Evolutionary conservation across 2,329 filamentous ascomycete genomes (phyloP).

Genomic region (Clonostachys sp.): DNA sequence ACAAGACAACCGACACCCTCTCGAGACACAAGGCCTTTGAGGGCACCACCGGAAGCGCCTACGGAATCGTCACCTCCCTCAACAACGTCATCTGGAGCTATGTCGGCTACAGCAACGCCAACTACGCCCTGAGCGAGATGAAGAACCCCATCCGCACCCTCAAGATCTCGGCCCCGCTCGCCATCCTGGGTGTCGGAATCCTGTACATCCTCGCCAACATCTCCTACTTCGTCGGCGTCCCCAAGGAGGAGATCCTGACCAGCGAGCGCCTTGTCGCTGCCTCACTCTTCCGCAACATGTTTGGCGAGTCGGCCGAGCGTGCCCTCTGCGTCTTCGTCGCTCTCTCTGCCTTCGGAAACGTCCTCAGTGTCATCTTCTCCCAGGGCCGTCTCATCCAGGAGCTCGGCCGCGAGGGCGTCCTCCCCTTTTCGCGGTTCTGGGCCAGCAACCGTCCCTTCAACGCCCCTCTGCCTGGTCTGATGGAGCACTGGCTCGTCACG

Average conservation of each 20-base stretch:
- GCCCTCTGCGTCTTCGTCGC: constrained; percentile 63
- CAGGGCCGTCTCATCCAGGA: constrained; percentile 64
- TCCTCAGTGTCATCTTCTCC: constrained; percentile 64
- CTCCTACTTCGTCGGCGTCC: constrained; percentile 58
- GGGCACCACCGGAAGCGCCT: constrained; percentile 61
- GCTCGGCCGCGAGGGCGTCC: constrained; percentile 60
- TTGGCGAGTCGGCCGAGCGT: constrained; percentile 47
- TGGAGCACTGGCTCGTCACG: constrained; percentile 60
- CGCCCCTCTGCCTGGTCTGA: constrained; percentile 55
- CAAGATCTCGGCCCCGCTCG: constrained; percentile 59
- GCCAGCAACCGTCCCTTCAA: constrained; percentile 62
- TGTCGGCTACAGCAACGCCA: constrained; percentile 64
- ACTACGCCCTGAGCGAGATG: constrained; percentile 62
- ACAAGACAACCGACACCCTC: constrained; percentile 58
- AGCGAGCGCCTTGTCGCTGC: constrained; percentile 48
- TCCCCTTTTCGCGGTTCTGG: constrained; percentile 59
- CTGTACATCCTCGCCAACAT: constrained; percentile 66
- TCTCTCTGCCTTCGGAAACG: constrained; percentile 63
- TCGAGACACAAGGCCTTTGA: constrained; percentile 48
- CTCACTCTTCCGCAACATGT: constrained; percentile 51
- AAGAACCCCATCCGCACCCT: constrained; percentile 61
- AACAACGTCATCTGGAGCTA: constrained; percentile 72
- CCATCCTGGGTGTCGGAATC: constrained; percentile 51
- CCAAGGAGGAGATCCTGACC: constrained; percentile 46
- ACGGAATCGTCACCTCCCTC: constrained; percentile 63